These are phyloP conservation scores for Gaultheria prostrata DNA, from an alignment of 148 eudicot genomes.

Conservation along the genomic window DNA sequence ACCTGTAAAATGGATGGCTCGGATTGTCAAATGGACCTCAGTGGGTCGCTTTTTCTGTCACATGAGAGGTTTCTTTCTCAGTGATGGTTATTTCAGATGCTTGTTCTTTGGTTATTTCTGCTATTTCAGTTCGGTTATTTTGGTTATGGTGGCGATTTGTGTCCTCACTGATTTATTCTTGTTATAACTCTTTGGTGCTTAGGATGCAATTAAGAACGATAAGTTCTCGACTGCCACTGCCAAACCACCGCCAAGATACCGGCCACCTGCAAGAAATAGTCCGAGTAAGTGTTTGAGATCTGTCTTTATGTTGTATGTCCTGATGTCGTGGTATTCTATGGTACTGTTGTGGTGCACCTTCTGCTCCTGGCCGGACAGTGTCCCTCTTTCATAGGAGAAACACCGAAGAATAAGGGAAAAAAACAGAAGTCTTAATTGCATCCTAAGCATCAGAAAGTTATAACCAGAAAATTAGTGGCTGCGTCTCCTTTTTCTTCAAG, in stretches of 20 bases:
- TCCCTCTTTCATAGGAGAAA: background rate
- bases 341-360: background rate
- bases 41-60: background rate
- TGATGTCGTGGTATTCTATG: background rate
- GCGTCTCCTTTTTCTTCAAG: background rate
- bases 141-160: background rate
- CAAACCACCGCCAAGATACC: conserved; percentile 44
- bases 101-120: background rate
- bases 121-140: background rate
- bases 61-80: background rate
- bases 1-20: background rate
- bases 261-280: conserved; percentile 45
- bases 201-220: conserved; percentile 34
- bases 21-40: background rate
- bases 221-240: conserved; percentile 25
- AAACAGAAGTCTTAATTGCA: background rate
- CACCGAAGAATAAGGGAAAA: background rate
- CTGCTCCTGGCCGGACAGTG: background rate
- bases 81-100: background rate
- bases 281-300: conserved; percentile 42
- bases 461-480: background rate
- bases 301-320: background rate
- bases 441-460: background rate
- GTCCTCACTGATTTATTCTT: background rate
- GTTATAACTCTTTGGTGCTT: background rate